A percentile compares a stretch with the other conserved stretches of the same genome.
phyloP scores from a whole-genome alignment of 2,329 filamentous ascomycete genomes.

The Paraphaeosphaeria minitans region DNA sequence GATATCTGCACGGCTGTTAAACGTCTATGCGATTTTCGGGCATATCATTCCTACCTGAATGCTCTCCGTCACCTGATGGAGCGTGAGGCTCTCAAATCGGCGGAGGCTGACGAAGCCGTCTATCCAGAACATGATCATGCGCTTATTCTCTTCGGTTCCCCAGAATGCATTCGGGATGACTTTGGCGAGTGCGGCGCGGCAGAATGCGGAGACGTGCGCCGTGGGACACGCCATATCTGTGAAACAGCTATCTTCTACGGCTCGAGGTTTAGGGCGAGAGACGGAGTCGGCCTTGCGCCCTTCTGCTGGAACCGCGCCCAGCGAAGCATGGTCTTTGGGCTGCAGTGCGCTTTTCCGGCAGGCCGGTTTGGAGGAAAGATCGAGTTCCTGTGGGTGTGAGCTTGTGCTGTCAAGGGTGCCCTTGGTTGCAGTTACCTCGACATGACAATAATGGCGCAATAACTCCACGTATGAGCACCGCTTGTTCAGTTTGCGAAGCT shows the following conservation, averaged over 20 bases:
- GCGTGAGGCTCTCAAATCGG: constrained; percentile 77
- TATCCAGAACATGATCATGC: constrained; percentile 67
- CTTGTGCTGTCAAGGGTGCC: not conserved
- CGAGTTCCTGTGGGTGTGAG: constrained; percentile 31
- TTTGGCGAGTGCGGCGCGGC: constrained; percentile 72
- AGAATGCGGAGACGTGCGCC: constrained; percentile 81
- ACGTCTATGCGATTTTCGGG: not conserved
- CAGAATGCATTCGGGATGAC: constrained; percentile 78
- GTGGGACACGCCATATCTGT: constrained; percentile 71
- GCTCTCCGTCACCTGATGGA: constrained; percentile 78
- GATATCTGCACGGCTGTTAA: constrained; percentile 59
- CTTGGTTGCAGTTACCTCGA: constrained; percentile 27
- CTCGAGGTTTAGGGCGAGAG: constrained; percentile 9
- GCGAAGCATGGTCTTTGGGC: constrained; percentile 16
- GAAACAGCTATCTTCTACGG: constrained; percentile 49
- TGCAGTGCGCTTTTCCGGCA: constrained; percentile 32
- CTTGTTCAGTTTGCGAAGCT: constrained; percentile 71
- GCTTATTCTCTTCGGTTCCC: constrained; percentile 70
- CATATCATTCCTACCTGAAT: constrained; percentile 64
- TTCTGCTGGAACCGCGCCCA: constrained; percentile 12
- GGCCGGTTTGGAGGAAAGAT: constrained; percentile 32
- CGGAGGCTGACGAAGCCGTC: constrained; percentile 78
- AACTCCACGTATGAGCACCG: constrained; percentile 81
- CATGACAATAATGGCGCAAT: constrained; percentile 81
- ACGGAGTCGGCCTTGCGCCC: constrained; percentile 11